A percentile compares a stretch with the other conserved stretches of the same genome.
phyloP scores from a whole-genome alignment of 768 basidiomycete genomes.

The Hirschioporus abietinus region DNA sequence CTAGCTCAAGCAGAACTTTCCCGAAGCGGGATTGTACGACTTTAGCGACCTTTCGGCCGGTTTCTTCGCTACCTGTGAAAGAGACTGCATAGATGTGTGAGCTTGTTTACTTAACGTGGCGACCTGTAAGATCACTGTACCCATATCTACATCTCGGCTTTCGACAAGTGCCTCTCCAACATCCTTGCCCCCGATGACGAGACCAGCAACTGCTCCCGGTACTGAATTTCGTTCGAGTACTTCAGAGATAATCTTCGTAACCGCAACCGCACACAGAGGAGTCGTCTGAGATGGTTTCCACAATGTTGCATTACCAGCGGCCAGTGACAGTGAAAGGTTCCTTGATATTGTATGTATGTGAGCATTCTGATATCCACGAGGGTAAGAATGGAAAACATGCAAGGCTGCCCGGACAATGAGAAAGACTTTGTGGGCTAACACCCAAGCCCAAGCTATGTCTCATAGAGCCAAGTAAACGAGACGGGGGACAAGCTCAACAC shows the following conservation, averaged over 20 bases:
- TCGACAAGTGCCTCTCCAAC: slow-evolving; percentile 76
- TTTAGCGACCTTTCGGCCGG: slow-evolving; percentile 85
- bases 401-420: not conserved
- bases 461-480: too few species aligned
- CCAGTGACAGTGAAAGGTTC: slow-evolving; percentile 86
- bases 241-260: slow-evolving; percentile 75
- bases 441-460: too few species aligned
- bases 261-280: slow-evolving; percentile 84
- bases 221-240: slow-evolving; percentile 81
- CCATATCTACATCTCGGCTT: slow-evolving; percentile 70
- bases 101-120: not conserved
- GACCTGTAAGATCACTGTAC: slow-evolving; percentile 33
- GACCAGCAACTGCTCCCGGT: slow-evolving; percentile 76
- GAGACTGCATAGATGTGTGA: slow-evolving; percentile 50
- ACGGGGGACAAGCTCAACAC: too few species aligned
- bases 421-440: too few species aligned
- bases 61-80: slow-evolving; percentile 90
- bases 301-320: slow-evolving; percentile 87
- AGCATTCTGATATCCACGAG: slow-evolving; percentile 12
- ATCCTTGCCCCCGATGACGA: slow-evolving; percentile 80
- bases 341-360: slow-evolving; percentile 31
- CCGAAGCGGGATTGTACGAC: slow-evolving; percentile 85
- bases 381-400: slow-evolving; percentile 6
- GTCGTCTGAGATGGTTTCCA: slow-evolving; percentile 96
- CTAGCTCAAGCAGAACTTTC: slow-evolving; percentile 84